Percentiles rank a stretch among this genome's conserved stretches.
Evolutionary conservation across 495 filamentous ascomycete species (phyloP).

Genomic region (Usnea hakonensis): DNA sequence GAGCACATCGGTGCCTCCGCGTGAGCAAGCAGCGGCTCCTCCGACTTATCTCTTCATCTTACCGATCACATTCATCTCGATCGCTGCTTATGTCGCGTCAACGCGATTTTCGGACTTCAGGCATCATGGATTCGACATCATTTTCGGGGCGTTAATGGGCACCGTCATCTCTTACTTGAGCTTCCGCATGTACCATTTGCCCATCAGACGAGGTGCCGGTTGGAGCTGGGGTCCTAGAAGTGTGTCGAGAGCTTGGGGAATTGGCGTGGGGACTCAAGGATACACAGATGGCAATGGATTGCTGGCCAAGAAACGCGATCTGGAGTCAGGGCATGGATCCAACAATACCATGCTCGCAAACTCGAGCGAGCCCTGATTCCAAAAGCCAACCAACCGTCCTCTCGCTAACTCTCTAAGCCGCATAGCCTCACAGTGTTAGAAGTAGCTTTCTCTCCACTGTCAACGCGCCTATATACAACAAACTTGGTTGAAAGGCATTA

Average conservation of each 20-base stretch:
- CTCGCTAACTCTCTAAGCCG: neutral
- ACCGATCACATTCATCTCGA: constrained; percentile 46
- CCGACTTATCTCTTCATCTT: constrained; percentile 51
- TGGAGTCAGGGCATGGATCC: neutral
- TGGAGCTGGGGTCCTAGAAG: constrained; percentile 46
- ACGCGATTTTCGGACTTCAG: constrained; percentile 58
- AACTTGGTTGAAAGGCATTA: neutral
- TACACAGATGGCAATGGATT: neutral
- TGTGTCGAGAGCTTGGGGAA: constrained; percentile 45
- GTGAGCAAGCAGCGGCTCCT: constrained; percentile 49
- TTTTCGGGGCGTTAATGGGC: constrained; percentile 52
- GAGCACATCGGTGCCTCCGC: constrained; percentile 22
- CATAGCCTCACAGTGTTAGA: neutral
- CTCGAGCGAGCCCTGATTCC: neutral
- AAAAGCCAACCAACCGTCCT: neutral
- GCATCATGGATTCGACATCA: constrained; percentile 58
- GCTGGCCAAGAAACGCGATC: neutral
- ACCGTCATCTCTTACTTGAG: constrained; percentile 47
- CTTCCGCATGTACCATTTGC: constrained; percentile 62
- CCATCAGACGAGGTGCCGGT: constrained; percentile 52
- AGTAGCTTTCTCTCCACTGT: neutral
- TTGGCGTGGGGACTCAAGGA: constrained; percentile 41
- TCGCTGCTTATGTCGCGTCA: constrained; percentile 53
- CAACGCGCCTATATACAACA: neutral
- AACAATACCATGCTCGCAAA: neutral